Evolutionary conservation across 176 grass and related monocot species (phyloP).

Genomic region (Lolium rigidum): DNA sequence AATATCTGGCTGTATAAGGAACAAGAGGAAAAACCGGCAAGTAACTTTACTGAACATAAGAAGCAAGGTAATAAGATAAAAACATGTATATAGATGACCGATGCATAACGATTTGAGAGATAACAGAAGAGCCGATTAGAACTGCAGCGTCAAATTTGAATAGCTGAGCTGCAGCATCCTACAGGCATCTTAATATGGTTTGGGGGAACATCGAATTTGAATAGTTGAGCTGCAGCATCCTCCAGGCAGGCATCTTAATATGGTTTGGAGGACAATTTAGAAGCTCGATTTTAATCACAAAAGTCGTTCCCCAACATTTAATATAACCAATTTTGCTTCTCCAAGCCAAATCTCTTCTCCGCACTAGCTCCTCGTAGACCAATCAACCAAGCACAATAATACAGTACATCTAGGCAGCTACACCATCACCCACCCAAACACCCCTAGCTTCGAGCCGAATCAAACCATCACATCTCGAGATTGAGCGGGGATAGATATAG

Average conservation of each 20-base stretch:
- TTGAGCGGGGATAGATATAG: background rate
- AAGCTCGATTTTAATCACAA: background rate
- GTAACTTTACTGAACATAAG: too few relatives aligned
- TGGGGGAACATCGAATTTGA: too few relatives aligned
- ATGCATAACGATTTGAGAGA: too few relatives aligned
- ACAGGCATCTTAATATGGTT: too few relatives aligned
- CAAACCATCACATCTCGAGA: conserved; percentile 20
- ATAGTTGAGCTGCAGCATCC: background rate
- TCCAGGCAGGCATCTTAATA: background rate
- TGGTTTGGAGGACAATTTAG: background rate
- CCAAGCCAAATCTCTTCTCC: background rate
- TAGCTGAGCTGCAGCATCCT: background rate
- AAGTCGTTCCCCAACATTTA: background rate
- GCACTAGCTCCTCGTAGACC: background rate
- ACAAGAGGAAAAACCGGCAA: too few relatives aligned
- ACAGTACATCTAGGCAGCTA: background rate
- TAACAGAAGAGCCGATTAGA: too few relatives aligned
- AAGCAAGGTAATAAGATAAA: too few relatives aligned
- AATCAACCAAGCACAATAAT: background rate
- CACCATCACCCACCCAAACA: too few relatives aligned
- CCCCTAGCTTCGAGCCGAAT: too few relatives aligned
- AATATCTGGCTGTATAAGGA: too few relatives aligned
- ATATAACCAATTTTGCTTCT: background rate
- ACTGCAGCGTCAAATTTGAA: too few relatives aligned
- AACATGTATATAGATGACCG: too few relatives aligned